These are phyloP conservation scores for Yarrowia sp. DNA, from an alignment of 805 yeast genomes.

Conservation along the genomic window DNA sequence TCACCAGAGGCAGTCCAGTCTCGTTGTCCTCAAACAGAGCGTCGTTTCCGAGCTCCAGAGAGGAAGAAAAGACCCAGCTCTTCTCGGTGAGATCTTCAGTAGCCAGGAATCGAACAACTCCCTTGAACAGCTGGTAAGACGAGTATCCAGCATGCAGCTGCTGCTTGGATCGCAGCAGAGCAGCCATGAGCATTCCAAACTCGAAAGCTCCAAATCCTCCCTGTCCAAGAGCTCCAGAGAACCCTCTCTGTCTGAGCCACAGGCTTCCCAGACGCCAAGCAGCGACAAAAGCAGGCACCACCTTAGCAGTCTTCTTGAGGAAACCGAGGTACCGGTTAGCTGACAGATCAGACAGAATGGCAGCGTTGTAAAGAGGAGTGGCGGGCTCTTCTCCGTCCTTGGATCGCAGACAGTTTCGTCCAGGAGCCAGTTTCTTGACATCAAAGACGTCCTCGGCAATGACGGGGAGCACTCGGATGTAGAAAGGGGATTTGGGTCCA, in stretches of 20 bases:
- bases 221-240: slow-evolving; percentile 56
- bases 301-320: slow-evolving; percentile 69
- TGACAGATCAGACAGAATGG: slow-evolving; percentile 66
- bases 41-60: slow-evolving; percentile 22
- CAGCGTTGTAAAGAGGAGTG: slow-evolving; percentile 84
- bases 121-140: slow-evolving; percentile 89
- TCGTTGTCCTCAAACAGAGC: slow-evolving; percentile 19
- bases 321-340: slow-evolving; percentile 70
- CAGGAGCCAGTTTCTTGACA: slow-evolving; percentile 70
- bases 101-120: slow-evolving; percentile 77
- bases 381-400: slow-evolving; percentile 51
- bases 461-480: slow-evolving; percentile 70
- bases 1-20: background rate
- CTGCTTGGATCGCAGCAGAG: slow-evolving; percentile 69
- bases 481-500: slow-evolving; percentile 58
- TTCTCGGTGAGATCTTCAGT: slow-evolving; percentile 60
- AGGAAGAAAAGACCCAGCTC: slow-evolving; percentile 31
- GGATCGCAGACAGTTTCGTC: slow-evolving; percentile 77
- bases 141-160: slow-evolving; percentile 84
- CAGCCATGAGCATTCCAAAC: slow-evolving; percentile 76
- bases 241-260: slow-evolving; percentile 88
- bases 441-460: slow-evolving; percentile 72
- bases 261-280: slow-evolving; percentile 83
- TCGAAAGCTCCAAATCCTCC: slow-evolving; percentile 95
- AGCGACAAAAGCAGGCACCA: slow-evolving; percentile 78